Conservation (phyloP, 768 basidiomycete genomes). For the Coprinellus aureogranulatus region DNA sequence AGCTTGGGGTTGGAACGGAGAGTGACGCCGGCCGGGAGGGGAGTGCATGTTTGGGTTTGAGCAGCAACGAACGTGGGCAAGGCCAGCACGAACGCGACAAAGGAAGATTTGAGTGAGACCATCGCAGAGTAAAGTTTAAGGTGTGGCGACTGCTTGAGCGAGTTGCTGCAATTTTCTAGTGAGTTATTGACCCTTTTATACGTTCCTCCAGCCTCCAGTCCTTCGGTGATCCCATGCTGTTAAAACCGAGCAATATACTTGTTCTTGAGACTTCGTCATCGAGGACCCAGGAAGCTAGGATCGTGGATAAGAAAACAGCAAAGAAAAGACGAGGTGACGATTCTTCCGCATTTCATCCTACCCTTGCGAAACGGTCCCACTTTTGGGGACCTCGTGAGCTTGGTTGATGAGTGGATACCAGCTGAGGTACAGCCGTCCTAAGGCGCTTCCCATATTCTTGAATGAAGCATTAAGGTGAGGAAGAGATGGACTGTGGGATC, state of each 20-base stretch:
- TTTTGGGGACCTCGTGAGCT: too few relatives aligned
- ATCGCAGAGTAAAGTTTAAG: not conserved
- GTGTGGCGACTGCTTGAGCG: not conserved
- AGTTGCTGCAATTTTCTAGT: not conserved
- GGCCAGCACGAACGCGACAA: constrained; percentile 22
- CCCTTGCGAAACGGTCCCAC: too few relatives aligned
- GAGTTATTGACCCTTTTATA: not conserved
- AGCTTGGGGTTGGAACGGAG: constrained; percentile 40
- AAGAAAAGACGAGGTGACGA: not conserved
- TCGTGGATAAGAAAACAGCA: not conserved
- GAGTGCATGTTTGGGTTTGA: constrained; percentile 21
- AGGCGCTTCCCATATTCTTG: too few relatives aligned
- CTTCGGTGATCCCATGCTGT: not conserved
- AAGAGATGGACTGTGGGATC: too few relatives aligned
- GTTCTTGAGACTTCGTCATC: not conserved
- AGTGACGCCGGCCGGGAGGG: constrained; percentile 28
- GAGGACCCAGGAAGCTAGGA: not conserved
- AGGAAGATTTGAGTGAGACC: not conserved
- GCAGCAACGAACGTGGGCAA: constrained; percentile 23
- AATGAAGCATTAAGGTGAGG: too few relatives aligned
- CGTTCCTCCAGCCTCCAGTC: not conserved
- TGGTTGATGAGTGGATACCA: too few relatives aligned
- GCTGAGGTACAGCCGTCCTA: too few relatives aligned
- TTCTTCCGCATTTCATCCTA: not conserved
- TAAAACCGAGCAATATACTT: not conserved